Conservation (phyloP, 2,329 filamentous ascomycete genomes). For the Zalaria sp. region DNA sequence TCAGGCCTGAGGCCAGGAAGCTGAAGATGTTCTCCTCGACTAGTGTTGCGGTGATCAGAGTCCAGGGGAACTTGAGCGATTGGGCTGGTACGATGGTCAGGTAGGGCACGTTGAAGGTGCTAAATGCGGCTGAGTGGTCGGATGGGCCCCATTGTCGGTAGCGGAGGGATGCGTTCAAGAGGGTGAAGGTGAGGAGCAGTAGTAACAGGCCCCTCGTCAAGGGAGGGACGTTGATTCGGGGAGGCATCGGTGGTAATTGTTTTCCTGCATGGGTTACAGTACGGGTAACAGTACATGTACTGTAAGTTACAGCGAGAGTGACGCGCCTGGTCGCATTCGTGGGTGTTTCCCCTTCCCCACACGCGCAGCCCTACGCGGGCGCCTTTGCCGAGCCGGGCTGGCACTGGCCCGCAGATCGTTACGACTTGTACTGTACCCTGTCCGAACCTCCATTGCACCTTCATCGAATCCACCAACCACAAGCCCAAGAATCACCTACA, state of each 20-base stretch:
- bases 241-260: constrained; percentile 41
- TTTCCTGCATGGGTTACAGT: background rate
- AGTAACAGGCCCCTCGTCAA: constrained; percentile 73
- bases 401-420: too few relatives aligned
- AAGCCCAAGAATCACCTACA: too few relatives aligned
- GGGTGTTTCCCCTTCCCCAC: too few relatives aligned
- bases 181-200: constrained; percentile 59
- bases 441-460: too few relatives aligned
- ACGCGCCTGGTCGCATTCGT: too few relatives aligned
- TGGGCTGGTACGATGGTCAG: constrained; percentile 73
- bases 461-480: too few relatives aligned
- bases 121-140: constrained; percentile 7
- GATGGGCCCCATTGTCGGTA: constrained; percentile 47
- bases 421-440: too few relatives aligned
- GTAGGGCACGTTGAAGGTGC: constrained; percentile 48
- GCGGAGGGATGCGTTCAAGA: constrained; percentile 68
- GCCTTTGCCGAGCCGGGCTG: too few relatives aligned
- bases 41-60: constrained; percentile 69
- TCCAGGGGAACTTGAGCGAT: constrained; percentile 86
- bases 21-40: constrained; percentile 92
- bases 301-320: too few relatives aligned
- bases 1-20: constrained; percentile 58
- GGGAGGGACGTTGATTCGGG: constrained; percentile 82
- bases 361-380: too few relatives aligned
- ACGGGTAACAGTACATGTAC: too few relatives aligned